phyloP scores from a whole-genome alignment of 106 monocot species.

The Allium fistulosum region DNA sequence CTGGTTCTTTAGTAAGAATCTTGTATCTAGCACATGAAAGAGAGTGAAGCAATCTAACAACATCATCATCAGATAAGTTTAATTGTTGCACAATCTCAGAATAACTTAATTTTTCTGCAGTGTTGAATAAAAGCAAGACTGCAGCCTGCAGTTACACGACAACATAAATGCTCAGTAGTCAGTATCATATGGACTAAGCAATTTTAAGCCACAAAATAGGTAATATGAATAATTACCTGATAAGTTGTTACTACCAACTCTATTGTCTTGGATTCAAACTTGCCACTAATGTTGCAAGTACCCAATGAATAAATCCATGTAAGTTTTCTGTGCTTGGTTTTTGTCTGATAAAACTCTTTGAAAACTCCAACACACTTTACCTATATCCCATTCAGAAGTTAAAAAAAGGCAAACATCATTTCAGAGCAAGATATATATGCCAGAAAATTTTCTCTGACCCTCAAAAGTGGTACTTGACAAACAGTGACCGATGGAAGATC shows the following conservation, averaged over 20 bases:
- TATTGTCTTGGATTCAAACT: slow-evolving; percentile 66
- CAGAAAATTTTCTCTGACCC: too few species aligned
- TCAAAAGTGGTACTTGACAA: too few species aligned
- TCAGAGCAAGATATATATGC: too few species aligned
- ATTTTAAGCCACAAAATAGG: background rate
- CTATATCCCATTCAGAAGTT: background rate
- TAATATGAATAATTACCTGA: slow-evolving; percentile 3
- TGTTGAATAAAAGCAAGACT: slow-evolving; percentile 68
- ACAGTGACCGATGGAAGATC: too few species aligned
- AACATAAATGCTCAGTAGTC: background rate
- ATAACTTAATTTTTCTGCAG: slow-evolving; percentile 70
- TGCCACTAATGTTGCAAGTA: slow-evolving; percentile 67
- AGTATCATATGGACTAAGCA: background rate
- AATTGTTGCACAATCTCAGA: slow-evolving; percentile 69
- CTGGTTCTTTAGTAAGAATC: slow-evolving; percentile 83
- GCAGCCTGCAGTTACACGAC: slow-evolving; percentile 33
- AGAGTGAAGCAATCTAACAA: slow-evolving; percentile 81
- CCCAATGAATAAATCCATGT: slow-evolving; percentile 83
- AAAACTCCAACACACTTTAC: slow-evolving; percentile 40
- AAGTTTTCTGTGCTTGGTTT: slow-evolving; percentile 88
- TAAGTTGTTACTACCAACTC: slow-evolving; percentile 78
- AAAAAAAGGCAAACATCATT: background rate
- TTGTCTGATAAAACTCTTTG: slow-evolving; percentile 92
- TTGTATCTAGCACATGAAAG: slow-evolving; percentile 88
- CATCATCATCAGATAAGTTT: slow-evolving; percentile 72